Percentiles rank a stretch among this genome's conserved stretches.
These are phyloP conservation scores for Caryopteris hybrid DNA, from an alignment of 305 asterid species.

Conservation along the genomic window DNA sequence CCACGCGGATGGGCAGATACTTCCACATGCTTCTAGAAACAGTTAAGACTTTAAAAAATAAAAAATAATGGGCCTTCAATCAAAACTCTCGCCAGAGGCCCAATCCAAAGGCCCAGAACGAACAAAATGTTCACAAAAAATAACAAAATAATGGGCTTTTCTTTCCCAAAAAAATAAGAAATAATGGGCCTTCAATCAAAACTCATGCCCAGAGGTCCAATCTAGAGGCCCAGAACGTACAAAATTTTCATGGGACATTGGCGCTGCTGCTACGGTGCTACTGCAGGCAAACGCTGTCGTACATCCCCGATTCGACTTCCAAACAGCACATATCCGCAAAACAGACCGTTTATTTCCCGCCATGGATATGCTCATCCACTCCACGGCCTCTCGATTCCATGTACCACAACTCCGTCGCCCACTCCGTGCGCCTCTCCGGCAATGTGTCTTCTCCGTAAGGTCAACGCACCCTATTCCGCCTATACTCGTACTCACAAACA, in stretches of 20 bases:
- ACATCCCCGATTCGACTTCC: background rate
- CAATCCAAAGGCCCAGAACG: too few relatives aligned
- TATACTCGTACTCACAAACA: too few relatives aligned
- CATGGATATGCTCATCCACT: conserved; percentile 69
- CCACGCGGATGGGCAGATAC: too few relatives aligned
- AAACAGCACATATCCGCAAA: background rate
- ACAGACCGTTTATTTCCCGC: conserved; percentile 39
- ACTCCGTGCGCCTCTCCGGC: conserved; percentile 38
- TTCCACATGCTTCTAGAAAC: too few relatives aligned
- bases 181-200: too few relatives aligned
- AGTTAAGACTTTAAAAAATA: too few relatives aligned
- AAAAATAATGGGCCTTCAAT: too few relatives aligned
- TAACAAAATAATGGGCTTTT: too few relatives aligned
- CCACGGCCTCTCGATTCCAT: conserved; percentile 42
- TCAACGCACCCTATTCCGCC: conserved; percentile 15
- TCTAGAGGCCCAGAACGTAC: background rate
- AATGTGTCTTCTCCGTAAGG: conserved; percentile 55
- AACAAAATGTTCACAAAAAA: too few relatives aligned
- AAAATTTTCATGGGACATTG: too few relatives aligned
- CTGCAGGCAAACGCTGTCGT: conserved; percentile 13
- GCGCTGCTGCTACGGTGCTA: background rate
- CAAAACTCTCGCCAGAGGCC: too few relatives aligned
- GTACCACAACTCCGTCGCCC: conserved; percentile 26
- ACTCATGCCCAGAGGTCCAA: conserved; percentile 12
- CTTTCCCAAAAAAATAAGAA: too few relatives aligned